Conservation (phyloP, 73 alveolate genomes). For the Stentor coeruleus region DNA sequence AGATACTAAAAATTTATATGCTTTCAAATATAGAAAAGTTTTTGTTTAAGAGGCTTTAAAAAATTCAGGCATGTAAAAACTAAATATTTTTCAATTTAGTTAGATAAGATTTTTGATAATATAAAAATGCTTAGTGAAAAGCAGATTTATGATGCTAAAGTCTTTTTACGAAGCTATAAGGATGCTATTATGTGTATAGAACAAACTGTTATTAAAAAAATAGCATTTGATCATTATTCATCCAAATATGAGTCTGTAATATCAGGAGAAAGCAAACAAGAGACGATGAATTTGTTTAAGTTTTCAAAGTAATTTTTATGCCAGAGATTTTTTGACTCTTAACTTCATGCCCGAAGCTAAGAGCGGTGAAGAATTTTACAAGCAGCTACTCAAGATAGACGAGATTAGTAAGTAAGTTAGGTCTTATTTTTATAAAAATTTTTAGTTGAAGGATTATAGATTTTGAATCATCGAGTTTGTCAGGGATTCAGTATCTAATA, state of each 20-base stretch:
- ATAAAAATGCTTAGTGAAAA: conserved; percentile 2
- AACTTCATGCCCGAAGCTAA: conserved; percentile 6
- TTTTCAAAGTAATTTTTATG: neutral
- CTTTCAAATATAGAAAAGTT: too few relatives aligned
- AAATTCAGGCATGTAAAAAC: too few relatives aligned
- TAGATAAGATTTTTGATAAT: too few relatives aligned
- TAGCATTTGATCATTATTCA: neutral
- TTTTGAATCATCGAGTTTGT: too few relatives aligned
- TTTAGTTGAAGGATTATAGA: too few relatives aligned
- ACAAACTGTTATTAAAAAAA: neutral
- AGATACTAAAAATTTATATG: too few relatives aligned
- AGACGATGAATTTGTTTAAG: neutral
- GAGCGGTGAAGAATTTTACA: neutral
- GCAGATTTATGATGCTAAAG: conserved; percentile 9
- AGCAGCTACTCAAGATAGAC: neutral
- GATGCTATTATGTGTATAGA: neutral
- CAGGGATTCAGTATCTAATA: too few relatives aligned
- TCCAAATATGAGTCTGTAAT: neutral
- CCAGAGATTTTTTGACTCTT: neutral
- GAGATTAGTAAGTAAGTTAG: too few relatives aligned
- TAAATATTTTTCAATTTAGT: too few relatives aligned
- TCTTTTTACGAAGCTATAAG: neutral
- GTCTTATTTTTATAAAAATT: too few relatives aligned
- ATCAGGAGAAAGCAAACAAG: neutral
- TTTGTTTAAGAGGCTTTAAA: too few relatives aligned